Evolutionary conservation across 2,329 filamentous ascomycete genomes (phyloP).

Genomic region (Aspergillus puulaauensis): DNA sequence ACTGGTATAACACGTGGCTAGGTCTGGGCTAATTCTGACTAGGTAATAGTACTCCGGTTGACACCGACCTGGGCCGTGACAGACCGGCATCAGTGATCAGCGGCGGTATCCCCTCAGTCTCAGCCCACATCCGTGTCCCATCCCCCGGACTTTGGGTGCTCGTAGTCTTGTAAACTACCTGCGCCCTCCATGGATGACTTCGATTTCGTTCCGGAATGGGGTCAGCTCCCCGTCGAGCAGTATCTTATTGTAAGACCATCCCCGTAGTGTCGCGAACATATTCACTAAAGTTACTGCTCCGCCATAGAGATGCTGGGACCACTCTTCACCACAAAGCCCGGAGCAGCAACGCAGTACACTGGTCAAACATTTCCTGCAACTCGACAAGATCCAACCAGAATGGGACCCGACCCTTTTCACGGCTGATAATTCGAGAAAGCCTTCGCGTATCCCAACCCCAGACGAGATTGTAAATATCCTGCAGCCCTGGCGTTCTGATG

Average conservation of each 20-base stretch:
- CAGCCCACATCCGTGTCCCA: no score
- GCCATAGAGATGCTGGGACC: neutral
- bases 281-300: neutral
- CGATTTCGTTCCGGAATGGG: no score
- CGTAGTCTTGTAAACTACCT: no score
- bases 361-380: neutral
- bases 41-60: no score
- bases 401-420: neutral
- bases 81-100: no score
- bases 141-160: no score
- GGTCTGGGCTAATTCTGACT: no score
- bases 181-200: no score
- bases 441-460: neutral
- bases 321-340: neutral
- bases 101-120: no score
- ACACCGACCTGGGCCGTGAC: no score
- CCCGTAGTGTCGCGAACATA: neutral
- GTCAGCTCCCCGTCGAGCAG: neutral
- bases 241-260: neutral
- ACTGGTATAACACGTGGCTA: no score
- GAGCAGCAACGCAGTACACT: neutral
- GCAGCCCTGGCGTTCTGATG: constrained; percentile 7
- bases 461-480: constrained; percentile 4
- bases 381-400: neutral
- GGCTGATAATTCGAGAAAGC: neutral